Percentiles rank a stretch among this genome's conserved stretches.
Evolutionary conservation across 805 yeast species (phyloP).

Genomic region (Cyberlindnera suaveolens): DNA sequence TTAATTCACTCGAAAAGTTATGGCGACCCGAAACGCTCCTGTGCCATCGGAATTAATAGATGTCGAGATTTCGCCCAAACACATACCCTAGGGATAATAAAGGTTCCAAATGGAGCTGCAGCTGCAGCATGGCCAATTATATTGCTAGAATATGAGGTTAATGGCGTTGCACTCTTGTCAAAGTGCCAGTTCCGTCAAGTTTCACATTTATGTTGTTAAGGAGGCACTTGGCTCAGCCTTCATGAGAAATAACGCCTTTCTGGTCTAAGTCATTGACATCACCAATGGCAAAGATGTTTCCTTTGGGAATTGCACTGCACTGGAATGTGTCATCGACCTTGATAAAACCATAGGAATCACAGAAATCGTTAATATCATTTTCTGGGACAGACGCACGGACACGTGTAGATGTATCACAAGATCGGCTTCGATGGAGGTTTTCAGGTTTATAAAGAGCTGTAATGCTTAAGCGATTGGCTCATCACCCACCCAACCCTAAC

Average conservation of each 20-base stretch:
- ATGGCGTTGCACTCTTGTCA: background rate
- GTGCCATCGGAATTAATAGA: too few species aligned
- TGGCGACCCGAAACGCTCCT: too few species aligned
- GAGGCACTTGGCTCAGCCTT: slow-evolving; percentile 12
- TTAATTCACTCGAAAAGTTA: too few species aligned
- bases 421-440: slow-evolving; percentile 21
- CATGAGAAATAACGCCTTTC: slow-evolving; percentile 17
- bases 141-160: background rate
- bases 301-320: slow-evolving; percentile 11
- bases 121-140: too few species aligned
- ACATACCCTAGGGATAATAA: background rate
- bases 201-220: slow-evolving; percentile 9
- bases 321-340: slow-evolving; percentile 21
- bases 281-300: slow-evolving; percentile 29
- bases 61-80: too few species aligned
- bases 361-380: slow-evolving; percentile 8
- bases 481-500: too few species aligned
- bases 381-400: slow-evolving; percentile 20
- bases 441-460: too few species aligned
- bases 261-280: slow-evolving; percentile 23
- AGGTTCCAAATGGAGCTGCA: background rate
- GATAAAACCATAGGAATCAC: slow-evolving; percentile 15
- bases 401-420: slow-evolving; percentile 15
- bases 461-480: too few species aligned
- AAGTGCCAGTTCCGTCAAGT: background rate